Percentiles rank a stretch among this genome's conserved stretches.
These are phyloP conservation scores for Madurella mycetomatis DNA, from an alignment of 2,329 filamentous ascomycete genomes.

Conservation along the genomic window DNA sequence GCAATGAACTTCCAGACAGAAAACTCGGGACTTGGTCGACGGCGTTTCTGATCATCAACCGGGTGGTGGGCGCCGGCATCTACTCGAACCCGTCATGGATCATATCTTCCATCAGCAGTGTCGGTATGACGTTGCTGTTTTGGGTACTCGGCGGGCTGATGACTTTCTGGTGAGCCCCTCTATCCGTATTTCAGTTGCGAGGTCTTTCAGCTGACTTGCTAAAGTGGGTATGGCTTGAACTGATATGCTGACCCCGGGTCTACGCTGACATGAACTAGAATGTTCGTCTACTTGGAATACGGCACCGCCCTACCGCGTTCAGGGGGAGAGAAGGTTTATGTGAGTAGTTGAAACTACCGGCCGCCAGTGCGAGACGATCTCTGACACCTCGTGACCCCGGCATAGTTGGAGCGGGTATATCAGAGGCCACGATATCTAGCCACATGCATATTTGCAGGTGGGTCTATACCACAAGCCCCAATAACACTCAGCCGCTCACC, in stretches of 20 bases:
- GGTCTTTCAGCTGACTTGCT: neutral
- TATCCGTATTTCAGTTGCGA: slow-evolving; percentile 17
- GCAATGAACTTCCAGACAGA: slow-evolving; percentile 20
- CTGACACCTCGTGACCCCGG: slow-evolving; percentile 1
- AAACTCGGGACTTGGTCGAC: slow-evolving; percentile 31
- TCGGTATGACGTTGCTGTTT: slow-evolving; percentile 43
- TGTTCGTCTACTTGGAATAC: slow-evolving; percentile 44
- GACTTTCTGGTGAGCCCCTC: slow-evolving; percentile 39
- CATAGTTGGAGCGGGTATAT: slow-evolving; percentile 32
- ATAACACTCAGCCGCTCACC: neutral
- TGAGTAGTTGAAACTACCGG: slow-evolving; percentile 27
- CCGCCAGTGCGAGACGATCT: neutral
- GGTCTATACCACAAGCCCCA: neutral
- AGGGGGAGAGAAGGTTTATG: slow-evolving; percentile 41
- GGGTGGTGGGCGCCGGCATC: slow-evolving; percentile 46
- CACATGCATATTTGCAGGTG: slow-evolving; percentile 33
- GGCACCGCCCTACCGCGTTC: slow-evolving; percentile 43
- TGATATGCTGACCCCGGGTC: neutral
- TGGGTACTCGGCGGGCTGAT: slow-evolving; percentile 46
- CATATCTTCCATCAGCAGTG: slow-evolving; percentile 39
- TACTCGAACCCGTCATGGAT: slow-evolving; percentile 46
- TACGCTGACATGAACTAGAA: slow-evolving; percentile 12
- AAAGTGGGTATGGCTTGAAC: slow-evolving; percentile 22
- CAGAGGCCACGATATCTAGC: slow-evolving; percentile 32
- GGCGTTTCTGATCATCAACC: slow-evolving; percentile 44